Evolutionary conservation across 2,329 filamentous ascomycete genomes (phyloP), one percentile per base, ranked within the genome.

Genomic region (Bimuria novae-zelandiae): DNA sequence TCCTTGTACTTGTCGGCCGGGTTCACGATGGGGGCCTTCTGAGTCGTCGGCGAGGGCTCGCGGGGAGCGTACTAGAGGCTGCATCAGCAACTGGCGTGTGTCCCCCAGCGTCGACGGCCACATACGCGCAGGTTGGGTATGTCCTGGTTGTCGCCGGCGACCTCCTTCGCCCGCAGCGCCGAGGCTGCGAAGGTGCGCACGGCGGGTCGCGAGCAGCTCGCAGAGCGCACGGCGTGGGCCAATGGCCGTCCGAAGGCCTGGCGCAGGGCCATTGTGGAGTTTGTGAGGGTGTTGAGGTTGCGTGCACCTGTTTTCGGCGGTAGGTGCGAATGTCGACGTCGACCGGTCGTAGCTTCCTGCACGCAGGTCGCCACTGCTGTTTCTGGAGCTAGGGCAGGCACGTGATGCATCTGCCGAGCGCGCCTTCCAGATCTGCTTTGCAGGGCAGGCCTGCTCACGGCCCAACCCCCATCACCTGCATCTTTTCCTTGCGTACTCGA

Each of bases 1-100:
- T 89, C 87, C 74, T 88, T 82, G 78, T 92, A 95, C 78, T 94
- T 96, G 82, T 97, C 94, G 75, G 90, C 84, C 30, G 93, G 92
- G 78, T 97, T 97, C 69, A 96, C 84, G 67, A 95, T 79, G 53
- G 92, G 89, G 19, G 81, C 89, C 70, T 89, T 85, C 60, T 97
- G 84, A 63, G 84, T 82, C 53, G 72, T 75, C 37, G 67, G 58
- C 16, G 73, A 8, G 2, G 43, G 62, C 49, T 71, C 69, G 56
- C 79, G 74, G 59, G 75, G 77, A 29, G 77, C 74, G 56, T 69
- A 71, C 76, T 78, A 55, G 33, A 30, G n/a, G 23, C 14, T 2
- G 1, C n/a, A 54, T 73, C 54, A 74, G 68, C 55, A 16, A 6
- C 17, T 12, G 17, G 8, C 7, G 7, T 27, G 19, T 19, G 23